A percentile compares a stretch with the other conserved stretches of the same genome.
Evolutionary conservation across 2,329 filamentous ascomycete species (phyloP).

Genomic region (Ceratocystiopsis brevicomis): DNA sequence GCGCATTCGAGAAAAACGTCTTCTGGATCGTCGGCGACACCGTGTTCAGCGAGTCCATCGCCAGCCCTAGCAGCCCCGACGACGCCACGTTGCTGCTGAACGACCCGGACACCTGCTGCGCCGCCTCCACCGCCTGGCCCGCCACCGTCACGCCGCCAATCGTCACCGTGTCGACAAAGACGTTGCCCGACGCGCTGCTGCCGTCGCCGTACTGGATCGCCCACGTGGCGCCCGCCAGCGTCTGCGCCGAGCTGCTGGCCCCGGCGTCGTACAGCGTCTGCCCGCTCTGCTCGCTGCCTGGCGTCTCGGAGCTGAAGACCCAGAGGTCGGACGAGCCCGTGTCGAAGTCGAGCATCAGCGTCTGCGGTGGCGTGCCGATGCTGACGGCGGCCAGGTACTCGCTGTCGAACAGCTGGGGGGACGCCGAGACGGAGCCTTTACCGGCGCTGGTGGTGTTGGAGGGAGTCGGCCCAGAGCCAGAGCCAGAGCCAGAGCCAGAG

Average conservation of each 20-base stretch:
- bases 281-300: conserved; percentile 15
- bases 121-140: conserved; percentile 25
- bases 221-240: conserved; percentile 17
- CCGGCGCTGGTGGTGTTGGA: neutral
- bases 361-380: conserved; percentile 33
- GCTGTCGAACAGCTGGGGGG: conserved; percentile 26
- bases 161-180: conserved; percentile 23
- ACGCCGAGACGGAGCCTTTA: conserved; percentile 20
- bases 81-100: conserved; percentile 20
- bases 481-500: neutral
- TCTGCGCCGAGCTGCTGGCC: conserved; percentile 19
- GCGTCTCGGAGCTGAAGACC: conserved; percentile 23
- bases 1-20: conserved; percentile 22
- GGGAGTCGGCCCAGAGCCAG: neutral
- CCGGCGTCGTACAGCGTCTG: conserved; percentile 20
- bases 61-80: conserved; percentile 26
- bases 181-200: conserved; percentile 21
- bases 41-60: conserved; percentile 24
- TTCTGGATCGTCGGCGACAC: conserved; percentile 20
- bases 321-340: conserved; percentile 48
- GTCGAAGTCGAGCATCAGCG: conserved; percentile 45
- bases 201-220: conserved; percentile 24
- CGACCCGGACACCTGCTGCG: conserved; percentile 19
- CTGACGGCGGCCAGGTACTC: conserved; percentile 39
- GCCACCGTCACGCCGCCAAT: conserved; percentile 22